Evolutionary conservation across 1,284 basidiomycete species (phyloP), one percentile per base, ranked within the genome.

Genomic region (Heterobasidion occidentale): DNA sequence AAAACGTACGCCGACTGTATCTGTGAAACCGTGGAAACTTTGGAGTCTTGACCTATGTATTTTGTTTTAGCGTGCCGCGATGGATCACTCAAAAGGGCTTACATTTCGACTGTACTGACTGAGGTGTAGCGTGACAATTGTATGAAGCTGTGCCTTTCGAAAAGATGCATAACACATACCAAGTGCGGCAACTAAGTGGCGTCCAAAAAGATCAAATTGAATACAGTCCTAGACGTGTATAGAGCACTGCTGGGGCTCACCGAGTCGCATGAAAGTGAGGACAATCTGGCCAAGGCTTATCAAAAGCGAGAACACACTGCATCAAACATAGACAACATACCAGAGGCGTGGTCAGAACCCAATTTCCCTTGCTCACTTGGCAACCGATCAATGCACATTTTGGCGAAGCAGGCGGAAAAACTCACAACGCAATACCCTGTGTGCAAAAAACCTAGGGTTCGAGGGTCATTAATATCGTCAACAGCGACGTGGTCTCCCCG

Each of bases 81-180:
- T 5, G 7, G 5, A 36, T 51, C 0, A 15, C 14, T 34, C 33
- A n/a, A 19, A 34, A 19, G 20, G 27, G 27, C 70, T 61, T 53
- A 77, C 76, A 77, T 75, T 60, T 72, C 70, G 0, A 56, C 62
- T 19, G 75, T 75, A 5, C 70, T 70, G 8, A 66, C 72, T 53
- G 27, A n/a, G n/a, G 9, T n/a, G 27, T 27, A 27, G 27, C 6
- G 6, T 27, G 27, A 27, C 27, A 27, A 27, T 0, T 1, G 5
- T 4, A 27, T 27, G 27, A 27, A 27, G 27, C 27, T 27, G 27
- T 42, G n/a, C 38, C 11, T 7, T 42, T 42, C 7, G 38, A 42
- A 42, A 12, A 12, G 8, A n/a, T 12, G n/a, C 11, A 3, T 12
- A 42, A 7, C 11, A 42, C 54, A 27, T 34, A 55, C 54, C 55